Conservation (phyloP, 208 protist species). For the Trypanosoma caninum region DNA sequence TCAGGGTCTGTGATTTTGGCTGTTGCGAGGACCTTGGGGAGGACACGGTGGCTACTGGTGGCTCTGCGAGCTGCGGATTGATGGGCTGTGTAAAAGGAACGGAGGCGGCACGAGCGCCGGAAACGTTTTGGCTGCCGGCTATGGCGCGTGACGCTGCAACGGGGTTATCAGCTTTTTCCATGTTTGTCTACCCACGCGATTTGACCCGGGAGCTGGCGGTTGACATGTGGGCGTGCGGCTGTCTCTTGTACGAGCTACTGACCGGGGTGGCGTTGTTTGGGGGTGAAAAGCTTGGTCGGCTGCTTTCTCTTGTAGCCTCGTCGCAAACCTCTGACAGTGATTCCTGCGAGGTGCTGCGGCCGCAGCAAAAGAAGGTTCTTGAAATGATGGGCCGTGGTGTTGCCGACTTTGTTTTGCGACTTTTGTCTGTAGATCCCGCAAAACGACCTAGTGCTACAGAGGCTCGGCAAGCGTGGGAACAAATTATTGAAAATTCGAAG, state of each 20-base stretch:
- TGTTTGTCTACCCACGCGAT: neutral
- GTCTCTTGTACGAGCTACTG: constrained; percentile 80
- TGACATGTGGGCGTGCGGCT: constrained; percentile 83
- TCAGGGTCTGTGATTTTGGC: constrained; percentile 79
- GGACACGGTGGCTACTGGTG: constrained; percentile 40
- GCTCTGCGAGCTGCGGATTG: constrained; percentile 41
- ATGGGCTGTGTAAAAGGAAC: constrained; percentile 61
- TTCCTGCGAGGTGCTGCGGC: constrained; percentile 20
- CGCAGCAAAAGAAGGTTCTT: constrained; percentile 32
- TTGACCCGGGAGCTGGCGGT: constrained; percentile 46
- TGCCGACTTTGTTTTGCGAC: constrained; percentile 41
- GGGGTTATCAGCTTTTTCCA: neutral
- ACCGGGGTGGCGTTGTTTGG: constrained; percentile 82
- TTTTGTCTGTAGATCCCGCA: constrained; percentile 64
- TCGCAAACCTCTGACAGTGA: neutral
- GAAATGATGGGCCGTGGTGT: constrained; percentile 40
- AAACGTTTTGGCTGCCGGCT: constrained; percentile 34
- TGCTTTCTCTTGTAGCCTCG: constrained; percentile 31
- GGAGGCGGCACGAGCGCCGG: constrained; percentile 80
- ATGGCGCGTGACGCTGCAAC: neutral
- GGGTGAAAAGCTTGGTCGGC: constrained; percentile 50
- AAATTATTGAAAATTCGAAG: constrained; percentile 34
- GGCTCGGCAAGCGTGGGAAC: constrained; percentile 55
- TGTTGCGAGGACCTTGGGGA: constrained; percentile 64
- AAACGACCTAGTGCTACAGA: constrained; percentile 53